Base-by-base conservation (phyloP, 176 grass and related monocot genomes). In the Juncus inflexus region DNA sequence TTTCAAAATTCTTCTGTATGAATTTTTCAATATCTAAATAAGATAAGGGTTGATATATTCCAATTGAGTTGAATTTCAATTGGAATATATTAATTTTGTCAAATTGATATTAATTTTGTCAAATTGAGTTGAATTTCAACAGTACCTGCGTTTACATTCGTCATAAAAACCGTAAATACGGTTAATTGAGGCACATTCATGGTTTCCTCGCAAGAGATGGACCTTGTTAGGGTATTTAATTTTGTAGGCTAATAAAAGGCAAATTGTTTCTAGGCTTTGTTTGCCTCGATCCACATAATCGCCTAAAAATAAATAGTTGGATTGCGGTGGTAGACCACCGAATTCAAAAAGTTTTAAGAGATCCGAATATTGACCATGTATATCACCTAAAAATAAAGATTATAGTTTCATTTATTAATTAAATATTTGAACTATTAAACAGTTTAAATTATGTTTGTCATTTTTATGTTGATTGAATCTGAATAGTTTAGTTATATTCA, bases 221-320 rank as follows among this genome's bases (percentile, higher is more conserved):
- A 86, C 50, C 8, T 85, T 65, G 54, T 81, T 79, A 0, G 86
- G 86, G 65, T 85, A 76, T 3, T 77, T 74, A 10, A 82, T 60
- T 79, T 82, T 85, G 78, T 76, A 81, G 13, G 86, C 86, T 3
- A 88, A 70, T 1, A 88, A 80, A 7, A 88, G 85, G 65, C 85
- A 84, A 40, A 81, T 78, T 8, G 86, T 90, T 73, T 90, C 86
- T 13, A 90, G 38, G 81, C 86, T 76, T 42, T 79, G 86, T 5
- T 85, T 78, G 0, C 81, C 86, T 3, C 81, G 81, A 61, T 90
- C 86, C 35, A 90, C 86, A 49, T 90, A 90, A 66, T 90, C 86
- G 3, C 86, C 81, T 38, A 90, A 60, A 78, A 90, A 90, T 19
- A 90, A 62, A 61, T 90, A 90, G 61, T 66, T 61, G 15, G 49